Conservation (phyloP, 2,329 filamentous ascomycete genomes). For the Sphaerulina musiva region DNA sequence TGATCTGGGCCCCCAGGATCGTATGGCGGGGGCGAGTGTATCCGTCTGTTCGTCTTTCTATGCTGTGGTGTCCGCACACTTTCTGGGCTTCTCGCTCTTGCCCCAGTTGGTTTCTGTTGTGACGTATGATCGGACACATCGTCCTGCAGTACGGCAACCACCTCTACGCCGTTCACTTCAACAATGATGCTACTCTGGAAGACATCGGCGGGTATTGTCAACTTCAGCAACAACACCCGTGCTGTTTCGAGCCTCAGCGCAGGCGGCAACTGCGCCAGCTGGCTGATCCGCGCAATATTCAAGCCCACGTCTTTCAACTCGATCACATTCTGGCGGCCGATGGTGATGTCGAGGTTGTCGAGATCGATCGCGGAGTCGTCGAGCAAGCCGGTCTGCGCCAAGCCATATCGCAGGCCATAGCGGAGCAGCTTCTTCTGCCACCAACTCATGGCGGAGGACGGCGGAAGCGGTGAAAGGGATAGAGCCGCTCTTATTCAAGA, state of each 20-base stretch:
- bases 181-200: conserved; percentile 76
- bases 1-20: conserved; percentile 25
- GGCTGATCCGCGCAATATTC: conserved; percentile 51
- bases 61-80: conserved; percentile 29
- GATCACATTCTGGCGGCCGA: conserved; percentile 74
- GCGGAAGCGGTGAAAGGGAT: neutral
- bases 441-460: conserved; percentile 34
- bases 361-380: conserved; percentile 82
- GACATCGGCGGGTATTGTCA: conserved; percentile 83
- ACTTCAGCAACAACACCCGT: conserved; percentile 65
- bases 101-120: conserved; percentile 26
- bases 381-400: conserved; percentile 76
- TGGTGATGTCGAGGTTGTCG: conserved; percentile 74
- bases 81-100: conserved; percentile 23
- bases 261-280: conserved; percentile 56
- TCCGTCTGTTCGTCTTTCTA: conserved; percentile 32
- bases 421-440: conserved; percentile 75
- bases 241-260: conserved; percentile 67
- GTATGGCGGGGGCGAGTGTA: conserved; percentile 29
- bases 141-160: conserved; percentile 42
- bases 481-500: conserved; percentile 9
- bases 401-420: conserved; percentile 57
- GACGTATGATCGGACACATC: conserved; percentile 29
- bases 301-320: conserved; percentile 83
- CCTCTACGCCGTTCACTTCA: conserved; percentile 73